Base-by-base conservation (phyloP, 306 rosid genomes). In the Amphicarpaea edgeworthii region DNA sequence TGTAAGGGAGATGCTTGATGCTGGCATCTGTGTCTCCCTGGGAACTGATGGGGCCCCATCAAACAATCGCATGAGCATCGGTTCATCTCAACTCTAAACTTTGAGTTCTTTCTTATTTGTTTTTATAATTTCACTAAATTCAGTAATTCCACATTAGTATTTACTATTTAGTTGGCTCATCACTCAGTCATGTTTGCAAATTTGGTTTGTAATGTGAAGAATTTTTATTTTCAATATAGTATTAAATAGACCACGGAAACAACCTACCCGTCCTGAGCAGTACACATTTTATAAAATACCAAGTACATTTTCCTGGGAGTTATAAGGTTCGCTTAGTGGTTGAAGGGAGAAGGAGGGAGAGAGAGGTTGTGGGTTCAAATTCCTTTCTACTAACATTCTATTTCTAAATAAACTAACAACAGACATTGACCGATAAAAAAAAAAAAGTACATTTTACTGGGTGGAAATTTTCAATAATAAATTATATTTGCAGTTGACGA, bases 1-100 rank as follows among this genome's bases (percentile, higher is more conserved):
- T 19, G 79, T 93, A 43, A 85, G 83, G 86, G 96, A 93, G 96
- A 93, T 93, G 98, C 92, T 89, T 30, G 85, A 83, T 74, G 88
- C 98, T 76, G 93, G 90, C 70, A 71, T 91, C 16, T 87, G 93
- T 82, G 96, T 93, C 87, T 93, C 97, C 40, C 75, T 91, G 77
- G 97, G 98, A 71, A 93, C 97, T 63, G 97, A 93, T 77, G 96
- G 93, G 73, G 97, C 97, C 23, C 98, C 98, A 32, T 89, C 98
- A 72, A 93, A 93, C 84, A 93, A 89, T 41, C 88, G 96, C 87
- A 93, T 93, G 93, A 91, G 93, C 92, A 88, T 91, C 32, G 90
- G 97, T 93, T 75, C 77, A 75, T 90, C 74, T 55, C 26, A 41
- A 75, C 79, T 82, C 73, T 30, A 11, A 74, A 72, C n/a, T 45